Base-by-base conservation (phyloP, 345 rosid species). In the Conringia planisiliqua region DNA sequence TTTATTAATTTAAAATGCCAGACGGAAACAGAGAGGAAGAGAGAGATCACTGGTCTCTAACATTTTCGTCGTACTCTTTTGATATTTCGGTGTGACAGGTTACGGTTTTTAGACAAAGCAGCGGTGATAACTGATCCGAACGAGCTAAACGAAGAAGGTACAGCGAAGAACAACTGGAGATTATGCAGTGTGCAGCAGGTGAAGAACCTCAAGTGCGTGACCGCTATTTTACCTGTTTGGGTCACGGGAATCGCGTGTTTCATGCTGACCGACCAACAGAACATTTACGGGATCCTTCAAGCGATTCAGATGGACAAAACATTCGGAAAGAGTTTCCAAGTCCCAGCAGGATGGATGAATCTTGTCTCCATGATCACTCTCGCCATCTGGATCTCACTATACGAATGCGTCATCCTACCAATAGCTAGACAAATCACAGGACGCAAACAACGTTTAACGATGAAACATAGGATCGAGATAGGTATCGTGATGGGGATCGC, bases 321-420 rank as follows among this genome's bases (percentile, higher is more conserved):
- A 5, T 46, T 87, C 7, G 86, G 87, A 16, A 26, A 40, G 2
- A 39, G 70, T 10, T 87, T 90, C 44, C 10, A 76, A 30, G 68
- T 81, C 40, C 97, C 96, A 2, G 90, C 93, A 14, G 86, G 83
- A 20, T 89, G 96, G 97, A 82, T 88, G 85, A 79, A 83, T 16
- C 86, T 91, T 1, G 51, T 68, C 35, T 76, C 89, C 0, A 88
- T 92, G 93, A 70, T 92, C 12, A 69, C 84, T 24, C 90, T 92
- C 10, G 85, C 97, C 0, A 10, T 63, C 58, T 88, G 93, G 93
- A 87, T 92, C 59, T 68, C 84, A 70, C 18, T 83, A 13, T 92
- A 92, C 38, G 93, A 92, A 62, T 66, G 72, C 1, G 39, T 85
- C 51, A 65, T 46, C 81, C 40, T 86, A 39, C 87, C 87, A 10